Conservation (phyloP, 139 green algal genomes). For the Micractinium conductrix region DNA sequence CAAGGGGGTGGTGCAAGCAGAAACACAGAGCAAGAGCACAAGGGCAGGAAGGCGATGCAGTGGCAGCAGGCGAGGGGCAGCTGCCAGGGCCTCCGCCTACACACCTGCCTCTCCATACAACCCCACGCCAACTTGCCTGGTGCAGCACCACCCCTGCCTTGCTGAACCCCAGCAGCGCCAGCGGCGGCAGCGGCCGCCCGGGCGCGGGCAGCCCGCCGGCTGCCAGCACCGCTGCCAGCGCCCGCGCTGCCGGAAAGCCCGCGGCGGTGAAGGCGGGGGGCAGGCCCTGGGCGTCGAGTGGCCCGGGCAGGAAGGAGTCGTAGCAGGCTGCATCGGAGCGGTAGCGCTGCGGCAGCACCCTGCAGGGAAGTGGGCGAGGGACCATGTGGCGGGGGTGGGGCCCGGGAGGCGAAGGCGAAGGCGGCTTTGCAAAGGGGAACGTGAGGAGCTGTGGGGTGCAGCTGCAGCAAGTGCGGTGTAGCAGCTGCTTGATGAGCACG, state of each 20-base stretch:
- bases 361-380: neutral
- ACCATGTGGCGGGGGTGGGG: too few species aligned
- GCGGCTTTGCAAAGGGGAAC: too few species aligned
- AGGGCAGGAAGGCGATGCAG: too few species aligned
- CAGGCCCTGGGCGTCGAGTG: neutral
- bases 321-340: conserved; percentile 47
- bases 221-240: conserved; percentile 2
- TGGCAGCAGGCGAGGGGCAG: too few species aligned
- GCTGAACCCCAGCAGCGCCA: conserved; percentile 50
- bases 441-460: neutral
- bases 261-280: neutral
- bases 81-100: too few species aligned
- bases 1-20: too few species aligned
- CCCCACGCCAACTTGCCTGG: too few species aligned
- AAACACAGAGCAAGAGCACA: too few species aligned
- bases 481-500: too few species aligned
- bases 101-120: too few species aligned
- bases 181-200: neutral
- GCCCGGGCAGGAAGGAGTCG: conserved; percentile 32
- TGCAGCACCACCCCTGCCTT: conserved; percentile 72
- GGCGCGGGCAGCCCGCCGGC: neutral
- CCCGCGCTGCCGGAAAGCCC: conserved; percentile 12
- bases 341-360: conserved; percentile 34
- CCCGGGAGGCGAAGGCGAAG: neutral
- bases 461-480: too few species aligned